Conservation (phyloP, 305 asterid genomes). For the Fraxinus xanthoxyloides region DNA sequence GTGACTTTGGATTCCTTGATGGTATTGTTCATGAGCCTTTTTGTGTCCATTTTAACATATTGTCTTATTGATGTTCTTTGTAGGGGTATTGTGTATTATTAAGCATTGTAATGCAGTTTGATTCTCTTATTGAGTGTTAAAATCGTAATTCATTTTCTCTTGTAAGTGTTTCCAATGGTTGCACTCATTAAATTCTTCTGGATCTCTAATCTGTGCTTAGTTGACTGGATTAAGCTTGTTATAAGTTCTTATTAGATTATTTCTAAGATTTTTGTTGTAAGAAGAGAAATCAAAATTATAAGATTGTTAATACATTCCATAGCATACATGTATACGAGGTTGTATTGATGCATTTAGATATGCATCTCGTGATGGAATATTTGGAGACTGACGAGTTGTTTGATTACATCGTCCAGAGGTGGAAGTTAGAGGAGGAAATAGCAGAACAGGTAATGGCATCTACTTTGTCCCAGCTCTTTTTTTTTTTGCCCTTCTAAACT, state of each 20-base stretch:
- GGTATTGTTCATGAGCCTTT: neutral
- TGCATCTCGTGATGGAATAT: constrained; percentile 72
- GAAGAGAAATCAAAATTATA: constrained; percentile 75
- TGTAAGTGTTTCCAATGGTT: neutral
- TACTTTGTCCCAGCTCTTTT: neutral
- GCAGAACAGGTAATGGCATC: constrained; percentile 64
- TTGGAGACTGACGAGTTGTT: constrained; percentile 69
- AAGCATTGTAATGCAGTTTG: neutral
- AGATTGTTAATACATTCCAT: constrained; percentile 79
- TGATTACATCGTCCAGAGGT: constrained; percentile 73
- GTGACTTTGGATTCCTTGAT: neutral
- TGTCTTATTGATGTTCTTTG: neutral
- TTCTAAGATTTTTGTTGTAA: constrained; percentile 40
- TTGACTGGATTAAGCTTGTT: constrained; percentile 9
- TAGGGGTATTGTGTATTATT: neutral
- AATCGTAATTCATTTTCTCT: neutral
- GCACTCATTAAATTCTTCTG: neutral
- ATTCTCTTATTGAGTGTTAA: neutral
- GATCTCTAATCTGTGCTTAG: neutral
- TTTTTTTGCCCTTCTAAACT: neutral
- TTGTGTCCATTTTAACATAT: neutral
- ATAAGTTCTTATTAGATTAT: neutral
- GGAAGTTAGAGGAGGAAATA: constrained; percentile 70
- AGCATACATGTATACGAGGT: constrained; percentile 72
- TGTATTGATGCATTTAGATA: constrained; percentile 75